Evolutionary conservation across 108 stramenopile species (phyloP), one percentile per base, ranked within the genome.

Genomic region (Nannochloropsis granulata): DNA sequence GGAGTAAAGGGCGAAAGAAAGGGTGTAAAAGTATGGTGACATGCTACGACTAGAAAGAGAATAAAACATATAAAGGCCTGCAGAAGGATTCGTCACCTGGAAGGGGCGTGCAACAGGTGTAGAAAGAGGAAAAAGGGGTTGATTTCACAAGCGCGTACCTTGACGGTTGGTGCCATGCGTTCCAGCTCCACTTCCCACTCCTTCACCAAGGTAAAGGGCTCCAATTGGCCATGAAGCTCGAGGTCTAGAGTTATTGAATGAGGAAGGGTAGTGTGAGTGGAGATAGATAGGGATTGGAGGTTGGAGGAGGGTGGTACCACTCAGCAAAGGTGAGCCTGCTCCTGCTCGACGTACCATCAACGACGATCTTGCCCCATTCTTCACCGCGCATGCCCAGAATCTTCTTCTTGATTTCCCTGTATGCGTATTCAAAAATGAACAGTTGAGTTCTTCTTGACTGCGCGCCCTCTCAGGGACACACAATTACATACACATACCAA

Each of bases 371-470:
- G 24, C 82, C 82, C 86, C 86, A 86, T 21, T 44, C 25, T 25
- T 82, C 86, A 13, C 83, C 79, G 24, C 83, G 86, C 25, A 86
- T 82, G 78, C 86, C 86, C 7, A 86, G 86, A 23, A 86, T 86
- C 83, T 86, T 86, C 45, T 86, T 82, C 79, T 86, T 86, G 11
- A 79, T 43, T 1, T 86, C 83, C 56, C 56, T 71, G 56, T n/a
- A 11, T 34, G 34, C 34, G 5, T 34, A 34, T 34, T 34, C n/a
- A 34, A 34, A 34, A 34, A 34, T 34, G 34, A 5, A 34, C 2
- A 5, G 34, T 34, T 34, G 34, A 5, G 34, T 34, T 34, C 34
- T 3, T 34, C 34, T 34, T 34, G 34, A 34, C 34, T 5, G 34
- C 34, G 34, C 34, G 34, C 34, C 34, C 34, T 34, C 34, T 5